These are phyloP conservation scores for Sclerotinia glacialis DNA, from an alignment of 2,329 filamentous ascomycete species.

Conservation along the genomic window DNA sequence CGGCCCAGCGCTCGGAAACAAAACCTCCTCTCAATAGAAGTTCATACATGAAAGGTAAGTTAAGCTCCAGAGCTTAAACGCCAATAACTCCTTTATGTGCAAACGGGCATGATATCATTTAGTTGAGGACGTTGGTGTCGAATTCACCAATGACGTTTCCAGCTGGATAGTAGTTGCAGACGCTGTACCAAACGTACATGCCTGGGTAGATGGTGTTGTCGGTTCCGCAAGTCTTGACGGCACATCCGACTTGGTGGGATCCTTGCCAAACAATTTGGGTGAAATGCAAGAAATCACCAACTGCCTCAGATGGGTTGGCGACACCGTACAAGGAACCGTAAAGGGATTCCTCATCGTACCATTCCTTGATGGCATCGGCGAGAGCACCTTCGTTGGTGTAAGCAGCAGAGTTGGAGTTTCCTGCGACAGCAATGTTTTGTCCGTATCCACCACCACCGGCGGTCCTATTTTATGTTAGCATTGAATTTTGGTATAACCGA, in stretches of 20 bases:
- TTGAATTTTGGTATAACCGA: background rate
- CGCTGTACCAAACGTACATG: conserved; percentile 69
- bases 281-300: conserved; percentile 55
- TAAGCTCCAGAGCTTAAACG: conserved; percentile 20
- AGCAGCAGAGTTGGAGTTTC: conserved; percentile 43
- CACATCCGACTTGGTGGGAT: conserved; percentile 62
- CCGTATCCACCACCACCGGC: conserved; percentile 68
- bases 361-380: conserved; percentile 68
- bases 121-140: conserved; percentile 14
- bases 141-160: conserved; percentile 21
- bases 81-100: conserved; percentile 21
- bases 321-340: conserved; percentile 57
- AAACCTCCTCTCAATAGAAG: conserved; percentile 21
- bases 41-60: conserved; percentile 23
- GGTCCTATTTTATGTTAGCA: conserved; percentile 45
- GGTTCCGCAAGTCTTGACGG: conserved; percentile 50
- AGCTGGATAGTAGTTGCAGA: conserved; percentile 26
- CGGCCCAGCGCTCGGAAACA: conserved; percentile 13
- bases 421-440: conserved; percentile 75
- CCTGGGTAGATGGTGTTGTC: conserved; percentile 51
- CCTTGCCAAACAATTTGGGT: conserved; percentile 70
- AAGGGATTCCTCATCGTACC: conserved; percentile 78
- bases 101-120: conserved; percentile 22
- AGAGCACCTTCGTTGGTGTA: conserved; percentile 56
- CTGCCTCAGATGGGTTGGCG: conserved; percentile 48